Percentiles rank a stretch among this genome's conserved stretches.
Conservation (phyloP, 768 basidiomycete species). For the Ramaria sp. region DNA sequence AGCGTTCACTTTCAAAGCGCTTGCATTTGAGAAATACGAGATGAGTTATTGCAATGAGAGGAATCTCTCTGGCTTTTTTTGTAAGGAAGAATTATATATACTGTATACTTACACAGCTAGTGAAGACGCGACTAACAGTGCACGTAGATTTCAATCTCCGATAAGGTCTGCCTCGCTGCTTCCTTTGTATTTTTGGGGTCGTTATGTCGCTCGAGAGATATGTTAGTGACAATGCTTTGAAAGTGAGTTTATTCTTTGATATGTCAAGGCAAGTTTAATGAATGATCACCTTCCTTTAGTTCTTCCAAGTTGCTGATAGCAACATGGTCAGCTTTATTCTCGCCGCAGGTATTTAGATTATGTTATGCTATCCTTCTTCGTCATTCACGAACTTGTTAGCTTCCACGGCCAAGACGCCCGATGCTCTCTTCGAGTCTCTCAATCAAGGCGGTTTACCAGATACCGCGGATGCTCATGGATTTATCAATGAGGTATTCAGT, state of each 20-base stretch:
- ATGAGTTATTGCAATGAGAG: too few relatives aligned
- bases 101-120: too few relatives aligned
- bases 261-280: neutral
- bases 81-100: too few relatives aligned
- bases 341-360: conserved; percentile 53
- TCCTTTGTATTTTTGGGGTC: too few relatives aligned
- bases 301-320: conserved; percentile 76
- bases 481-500: conserved; percentile 66
- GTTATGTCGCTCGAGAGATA: conserved; percentile 40
- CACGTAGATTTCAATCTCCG: too few relatives aligned
- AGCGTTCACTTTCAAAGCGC: too few relatives aligned
- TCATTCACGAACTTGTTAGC: conserved; percentile 29
- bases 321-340: conserved; percentile 82
- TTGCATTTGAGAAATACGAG: too few relatives aligned
- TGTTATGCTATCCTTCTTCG: neutral
- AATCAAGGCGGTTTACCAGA: conserved; percentile 71
- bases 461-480: conserved; percentile 68
- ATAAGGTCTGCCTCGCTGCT: too few relatives aligned
- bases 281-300: conserved; percentile 27
- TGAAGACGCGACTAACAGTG: too few relatives aligned
- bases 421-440: conserved; percentile 67
- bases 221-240: conserved; percentile 69
- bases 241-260: conserved; percentile 31
- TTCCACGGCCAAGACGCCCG: conserved; percentile 73
- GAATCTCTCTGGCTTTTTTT: too few relatives aligned